Conservation (phyloP, 2,329 filamentous ascomycete genomes). For the Bisporella sp. region DNA sequence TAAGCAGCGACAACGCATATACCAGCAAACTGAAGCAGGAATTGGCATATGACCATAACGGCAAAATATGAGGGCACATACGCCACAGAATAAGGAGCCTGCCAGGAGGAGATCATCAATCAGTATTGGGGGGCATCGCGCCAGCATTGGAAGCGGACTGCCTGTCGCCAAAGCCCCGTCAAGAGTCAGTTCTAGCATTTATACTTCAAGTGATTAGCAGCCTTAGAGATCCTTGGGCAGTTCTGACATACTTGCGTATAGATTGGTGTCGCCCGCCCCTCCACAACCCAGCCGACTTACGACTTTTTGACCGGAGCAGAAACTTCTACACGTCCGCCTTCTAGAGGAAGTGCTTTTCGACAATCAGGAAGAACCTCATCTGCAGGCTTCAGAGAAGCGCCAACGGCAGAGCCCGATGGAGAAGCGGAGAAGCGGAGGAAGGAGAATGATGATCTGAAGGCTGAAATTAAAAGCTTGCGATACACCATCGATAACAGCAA, state of each 20-base stretch:
- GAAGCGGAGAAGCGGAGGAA: slow-evolving; percentile 17
- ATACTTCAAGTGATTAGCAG: neutral
- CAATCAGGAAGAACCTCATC: slow-evolving; percentile 46
- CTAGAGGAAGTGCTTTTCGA: slow-evolving; percentile 17
- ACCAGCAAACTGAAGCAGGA: too few species aligned
- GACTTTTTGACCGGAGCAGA: slow-evolving; percentile 52
- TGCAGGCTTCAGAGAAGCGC: slow-evolving; percentile 46
- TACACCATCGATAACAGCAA: slow-evolving; percentile 85
- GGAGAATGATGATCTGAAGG: slow-evolving; percentile 72
- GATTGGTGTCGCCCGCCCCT: slow-evolving; percentile 41
- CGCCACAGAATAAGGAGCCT: slow-evolving; percentile 19
- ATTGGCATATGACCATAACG: too few species aligned
- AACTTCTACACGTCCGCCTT: slow-evolving; percentile 25
- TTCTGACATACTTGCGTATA: slow-evolving; percentile 6
- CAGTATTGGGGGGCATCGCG: slow-evolving; percentile 13
- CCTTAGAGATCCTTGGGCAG: neutral
- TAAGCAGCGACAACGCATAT: too few species aligned
- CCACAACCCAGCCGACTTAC: slow-evolving; percentile 45
- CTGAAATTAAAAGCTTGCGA: slow-evolving; percentile 78
- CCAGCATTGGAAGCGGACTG: slow-evolving; percentile 24
- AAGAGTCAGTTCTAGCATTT: slow-evolving; percentile 16
- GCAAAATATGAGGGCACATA: slow-evolving; percentile 23
- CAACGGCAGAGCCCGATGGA: slow-evolving; percentile 31
- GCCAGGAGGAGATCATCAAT: slow-evolving; percentile 20
- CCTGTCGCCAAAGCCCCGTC: slow-evolving; percentile 23